Evolutionary conservation across 2,329 filamentous ascomycete genomes (phyloP).

Genomic region (Penicillium sp.): DNA sequence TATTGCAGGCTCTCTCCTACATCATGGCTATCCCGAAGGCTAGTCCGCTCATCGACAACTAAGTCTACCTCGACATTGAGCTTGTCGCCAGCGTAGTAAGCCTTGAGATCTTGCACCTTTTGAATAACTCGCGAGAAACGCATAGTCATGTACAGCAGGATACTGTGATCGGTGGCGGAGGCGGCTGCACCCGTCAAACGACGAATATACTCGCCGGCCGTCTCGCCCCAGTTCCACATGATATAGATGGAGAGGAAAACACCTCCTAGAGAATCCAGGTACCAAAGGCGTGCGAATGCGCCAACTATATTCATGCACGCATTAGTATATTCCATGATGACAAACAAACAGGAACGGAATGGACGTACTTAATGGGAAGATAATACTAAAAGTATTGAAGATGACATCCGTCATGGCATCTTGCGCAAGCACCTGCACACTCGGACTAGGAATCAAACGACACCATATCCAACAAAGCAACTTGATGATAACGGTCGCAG

Average conservation of each 20-base stretch:
- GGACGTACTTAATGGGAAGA: slow-evolving; percentile 68
- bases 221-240: slow-evolving; percentile 61
- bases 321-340: neutral
- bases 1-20: slow-evolving; percentile 61
- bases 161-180: slow-evolving; percentile 66
- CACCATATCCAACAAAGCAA: slow-evolving; percentile 84
- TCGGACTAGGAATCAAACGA: slow-evolving; percentile 79
- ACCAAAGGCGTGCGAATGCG: slow-evolving; percentile 51
- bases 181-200: slow-evolving; percentile 62
- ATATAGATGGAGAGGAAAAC: slow-evolving; percentile 62
- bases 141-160: slow-evolving; percentile 88
- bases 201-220: slow-evolving; percentile 63
- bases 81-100: slow-evolving; percentile 62
- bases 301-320: slow-evolving; percentile 26
- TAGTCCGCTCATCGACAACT: slow-evolving; percentile 58
- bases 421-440: slow-evolving; percentile 75
- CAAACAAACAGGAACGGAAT: neutral
- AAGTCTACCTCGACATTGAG: slow-evolving; percentile 65
- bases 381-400: slow-evolving; percentile 86
- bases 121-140: slow-evolving; percentile 85
- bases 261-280: slow-evolving; percentile 61
- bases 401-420: slow-evolving; percentile 76
- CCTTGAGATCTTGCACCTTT: slow-evolving; percentile 61
- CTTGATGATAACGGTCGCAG: slow-evolving; percentile 78
- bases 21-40: slow-evolving; percentile 60